Evolutionary conservation across 1,139 yeast species (phyloP).

Genomic region (Candida sp.): DNA sequence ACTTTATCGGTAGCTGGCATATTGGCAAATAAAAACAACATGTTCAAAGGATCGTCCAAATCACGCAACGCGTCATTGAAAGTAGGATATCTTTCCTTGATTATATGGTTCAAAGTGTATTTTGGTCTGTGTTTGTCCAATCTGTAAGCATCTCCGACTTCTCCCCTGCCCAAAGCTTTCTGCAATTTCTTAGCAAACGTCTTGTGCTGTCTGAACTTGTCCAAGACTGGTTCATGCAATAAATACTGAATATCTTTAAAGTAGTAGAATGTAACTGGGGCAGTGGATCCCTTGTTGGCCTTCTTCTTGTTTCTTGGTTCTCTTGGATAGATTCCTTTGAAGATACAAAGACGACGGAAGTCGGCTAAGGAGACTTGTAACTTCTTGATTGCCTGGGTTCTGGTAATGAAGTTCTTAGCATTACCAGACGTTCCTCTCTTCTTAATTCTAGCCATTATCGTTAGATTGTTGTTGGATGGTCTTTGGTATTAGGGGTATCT

Average conservation of each 20-base stretch:
- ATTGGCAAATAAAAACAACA: constrained; percentile 92
- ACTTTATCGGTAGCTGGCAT: constrained; percentile 94
- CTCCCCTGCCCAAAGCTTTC: constrained; percentile 91
- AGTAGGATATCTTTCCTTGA: constrained; percentile 96
- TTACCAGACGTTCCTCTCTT: constrained; percentile 89
- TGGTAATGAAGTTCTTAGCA: constrained; percentile 90
- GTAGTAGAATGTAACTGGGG: constrained; percentile 95
- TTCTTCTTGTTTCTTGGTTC: constrained; percentile 97
- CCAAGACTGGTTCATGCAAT: constrained; percentile 93
- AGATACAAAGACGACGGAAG: constrained; percentile 95
- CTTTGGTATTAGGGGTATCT: background rate
- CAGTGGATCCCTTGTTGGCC: constrained; percentile 97
- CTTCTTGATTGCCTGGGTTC: constrained; percentile 94
- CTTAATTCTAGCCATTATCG: constrained; percentile 46
- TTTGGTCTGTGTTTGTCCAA: constrained; percentile 79
- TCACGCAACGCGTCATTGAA: constrained; percentile 93
- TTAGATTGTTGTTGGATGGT: background rate
- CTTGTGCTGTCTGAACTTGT: constrained; percentile 95
- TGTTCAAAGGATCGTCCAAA: constrained; percentile 92
- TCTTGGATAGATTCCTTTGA: constrained; percentile 96
- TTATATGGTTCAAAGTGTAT: constrained; percentile 87
- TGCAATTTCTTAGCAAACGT: constrained; percentile 91
- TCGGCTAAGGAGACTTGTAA: constrained; percentile 97
- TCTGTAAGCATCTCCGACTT: constrained; percentile 85
- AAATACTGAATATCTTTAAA: constrained; percentile 93